phyloP scores from a whole-genome alignment of 1,284 basidiomycete genomes.

The Bothia castanella region DNA sequence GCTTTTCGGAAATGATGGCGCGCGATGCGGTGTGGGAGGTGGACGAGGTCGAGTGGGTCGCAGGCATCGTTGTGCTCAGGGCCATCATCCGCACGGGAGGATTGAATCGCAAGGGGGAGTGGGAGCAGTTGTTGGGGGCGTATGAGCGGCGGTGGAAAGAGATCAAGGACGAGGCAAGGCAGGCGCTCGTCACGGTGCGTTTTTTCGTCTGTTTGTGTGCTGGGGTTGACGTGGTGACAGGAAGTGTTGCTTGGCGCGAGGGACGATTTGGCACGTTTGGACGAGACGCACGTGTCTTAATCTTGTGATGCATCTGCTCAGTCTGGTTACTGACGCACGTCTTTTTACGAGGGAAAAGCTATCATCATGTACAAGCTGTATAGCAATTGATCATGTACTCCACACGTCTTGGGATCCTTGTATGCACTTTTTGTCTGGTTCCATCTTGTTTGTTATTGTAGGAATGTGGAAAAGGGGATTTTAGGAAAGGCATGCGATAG shows the following conservation, averaged over 20 bases:
- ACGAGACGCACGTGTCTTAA: conserved; percentile 28
- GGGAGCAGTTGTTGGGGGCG: conserved; percentile 46
- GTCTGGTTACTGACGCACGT: neutral
- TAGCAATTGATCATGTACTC: neutral
- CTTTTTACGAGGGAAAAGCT: neutral
- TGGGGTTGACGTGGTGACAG: conserved; percentile 21
- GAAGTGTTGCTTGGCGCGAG: conserved; percentile 45
- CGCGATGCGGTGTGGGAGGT: conserved; percentile 57
- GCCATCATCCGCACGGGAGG: conserved; percentile 49
- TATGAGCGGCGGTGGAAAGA: conserved; percentile 62
- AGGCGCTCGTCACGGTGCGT: conserved; percentile 51
- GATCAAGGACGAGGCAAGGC: conserved; percentile 57
- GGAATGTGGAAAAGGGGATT: too few relatives aligned
- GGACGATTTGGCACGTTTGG: conserved; percentile 44
- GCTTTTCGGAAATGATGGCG: conserved; percentile 53
- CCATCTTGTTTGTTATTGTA: too few relatives aligned
- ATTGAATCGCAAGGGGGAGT: conserved; percentile 43
- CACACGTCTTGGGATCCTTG: neutral
- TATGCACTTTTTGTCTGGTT: neutral
- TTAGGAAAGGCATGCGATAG: neutral
- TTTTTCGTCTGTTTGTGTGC: neutral
- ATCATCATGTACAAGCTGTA: neutral
- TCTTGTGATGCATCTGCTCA: neutral
- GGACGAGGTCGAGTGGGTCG: conserved; percentile 63
- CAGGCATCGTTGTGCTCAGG: conserved; percentile 51